Base-by-base conservation (phyloP, 495 filamentous ascomycete genomes). In the Lichina pygmaea region DNA sequence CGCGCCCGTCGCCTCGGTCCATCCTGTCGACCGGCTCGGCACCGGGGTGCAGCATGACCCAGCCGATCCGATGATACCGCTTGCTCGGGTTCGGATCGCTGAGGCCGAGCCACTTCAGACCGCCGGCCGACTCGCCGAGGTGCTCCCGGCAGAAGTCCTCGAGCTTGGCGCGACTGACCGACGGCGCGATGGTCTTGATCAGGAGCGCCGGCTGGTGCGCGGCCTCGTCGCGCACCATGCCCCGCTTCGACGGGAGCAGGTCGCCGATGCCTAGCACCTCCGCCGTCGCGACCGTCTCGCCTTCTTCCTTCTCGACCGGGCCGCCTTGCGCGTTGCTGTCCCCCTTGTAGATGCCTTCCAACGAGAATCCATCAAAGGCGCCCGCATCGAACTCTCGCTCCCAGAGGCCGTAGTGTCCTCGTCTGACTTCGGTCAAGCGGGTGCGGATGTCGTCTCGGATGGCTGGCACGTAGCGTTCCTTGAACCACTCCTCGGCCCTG, bases 101-200 rank as follows among this genome's bases (percentile, higher is more conserved):
- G 39, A 95, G 67, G 46, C 84, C 93, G 8, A 92, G 66, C 75
- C 80, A 91, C 55, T 81, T 86, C 63, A 80, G 86, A 0, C 86
- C 84, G 46, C 86, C 83, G 49, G 85, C 75, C 17, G 71, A 71
- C 50, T 91, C 81, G 24, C 84, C 80, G 0, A 92, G 68, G 58
- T 93, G 81, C 58, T 92, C 84, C 53, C 81, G 85, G 61, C 83
- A 92, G 49, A 93, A 91, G 4, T 70, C 77, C 57, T 94, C 86
- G 44, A 99, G 72, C 54, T 93, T 93, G 13, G 73, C 73, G n/a
- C 91, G 77, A 53, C 79, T 92, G 42, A 99, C 91, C 49, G 86
- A 86, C 4, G 89, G 91, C 10, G 91, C 89, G 56, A 99, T 79
- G 0, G 89, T 99, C 63, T 99, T 99, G 63, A 99, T 93, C 39